Conservation (phyloP, 2,329 filamentous ascomycete species). For the Aureobasidium namibiae region DNA sequence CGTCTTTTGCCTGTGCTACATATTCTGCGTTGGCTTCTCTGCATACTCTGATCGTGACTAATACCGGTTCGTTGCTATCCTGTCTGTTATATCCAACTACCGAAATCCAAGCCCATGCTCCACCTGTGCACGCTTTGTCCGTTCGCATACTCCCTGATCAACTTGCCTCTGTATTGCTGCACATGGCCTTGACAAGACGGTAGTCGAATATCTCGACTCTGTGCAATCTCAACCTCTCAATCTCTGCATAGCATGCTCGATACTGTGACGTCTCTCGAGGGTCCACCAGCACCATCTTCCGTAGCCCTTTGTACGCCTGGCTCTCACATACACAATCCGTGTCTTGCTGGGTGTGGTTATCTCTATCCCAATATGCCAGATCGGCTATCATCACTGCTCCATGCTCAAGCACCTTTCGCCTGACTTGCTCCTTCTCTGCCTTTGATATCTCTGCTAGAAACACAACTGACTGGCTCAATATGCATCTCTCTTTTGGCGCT, state of each 20-base stretch:
- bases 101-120: not conserved
- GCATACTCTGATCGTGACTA: not conserved
- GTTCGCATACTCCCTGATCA: not conserved
- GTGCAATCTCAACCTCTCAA: not conserved
- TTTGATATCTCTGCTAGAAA: not conserved
- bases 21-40: not conserved
- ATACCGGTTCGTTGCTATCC: not conserved
- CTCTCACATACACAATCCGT: slow-evolving; percentile 23
- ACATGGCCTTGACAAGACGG: not conserved
- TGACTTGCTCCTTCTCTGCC: not conserved
- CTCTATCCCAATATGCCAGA: slow-evolving; percentile 25
- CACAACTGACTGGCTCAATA: slow-evolving; percentile 1
- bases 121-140: not conserved
- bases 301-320: slow-evolving; percentile 23
- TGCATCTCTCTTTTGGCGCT: not conserved
- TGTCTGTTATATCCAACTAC: not conserved
- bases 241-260: not conserved
- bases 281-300: slow-evolving; percentile 28
- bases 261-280: slow-evolving; percentile 15
- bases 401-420: not conserved
- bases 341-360: slow-evolving; percentile 18
- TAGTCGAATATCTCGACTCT: slow-evolving; percentile 6
- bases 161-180: not conserved
- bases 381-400: not conserved
- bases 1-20: not conserved